Evolutionary conservation across 2,329 filamentous ascomycete species (phyloP).

Genomic region (Venturia pyrina): DNA sequence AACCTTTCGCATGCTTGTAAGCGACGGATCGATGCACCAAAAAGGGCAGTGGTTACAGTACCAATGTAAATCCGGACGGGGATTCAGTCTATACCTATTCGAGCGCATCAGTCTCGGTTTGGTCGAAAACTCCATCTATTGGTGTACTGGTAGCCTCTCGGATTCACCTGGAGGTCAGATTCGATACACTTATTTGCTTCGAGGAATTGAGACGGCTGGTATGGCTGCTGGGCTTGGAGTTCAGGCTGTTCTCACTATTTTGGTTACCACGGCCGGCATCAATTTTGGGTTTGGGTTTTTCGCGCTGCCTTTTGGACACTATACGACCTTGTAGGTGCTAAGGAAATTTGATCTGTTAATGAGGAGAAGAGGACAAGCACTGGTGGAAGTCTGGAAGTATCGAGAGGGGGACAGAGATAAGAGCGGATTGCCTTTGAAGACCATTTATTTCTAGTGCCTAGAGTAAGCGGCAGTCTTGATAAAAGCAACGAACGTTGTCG

Average conservation of each 20-base stretch:
- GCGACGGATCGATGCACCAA: too few relatives aligned
- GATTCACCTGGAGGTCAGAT: conserved; percentile 53
- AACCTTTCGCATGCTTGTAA: too few relatives aligned
- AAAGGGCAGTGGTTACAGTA: conserved; percentile 38
- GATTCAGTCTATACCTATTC: conserved; percentile 58
- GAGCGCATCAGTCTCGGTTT: conserved; percentile 50
- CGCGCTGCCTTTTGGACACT: conserved; percentile 35
- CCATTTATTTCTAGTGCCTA: too few relatives aligned
- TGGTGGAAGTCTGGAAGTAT: too few relatives aligned
- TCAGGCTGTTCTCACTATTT: conserved; percentile 33
- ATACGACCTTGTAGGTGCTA: conserved; percentile 33
- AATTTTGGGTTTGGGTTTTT: conserved; percentile 34
- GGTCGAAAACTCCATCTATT: conserved; percentile 68
- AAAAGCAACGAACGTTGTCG: too few relatives aligned
- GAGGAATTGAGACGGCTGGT: conserved; percentile 62
- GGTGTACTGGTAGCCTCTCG: conserved; percentile 58
- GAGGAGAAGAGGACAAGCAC: too few relatives aligned
- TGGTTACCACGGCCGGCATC: conserved; percentile 36
- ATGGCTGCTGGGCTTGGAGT: conserved; percentile 43
- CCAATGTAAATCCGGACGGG: conserved; percentile 51
- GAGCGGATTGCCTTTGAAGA: too few relatives aligned
- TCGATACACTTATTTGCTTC: conserved; percentile 55
- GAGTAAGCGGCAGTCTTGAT: too few relatives aligned
- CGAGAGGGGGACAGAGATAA: too few relatives aligned
- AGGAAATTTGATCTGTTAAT: conserved; percentile 25